Conservation (phyloP, 1,284 basidiomycete species). For the Heliocybe sulcata region DNA sequence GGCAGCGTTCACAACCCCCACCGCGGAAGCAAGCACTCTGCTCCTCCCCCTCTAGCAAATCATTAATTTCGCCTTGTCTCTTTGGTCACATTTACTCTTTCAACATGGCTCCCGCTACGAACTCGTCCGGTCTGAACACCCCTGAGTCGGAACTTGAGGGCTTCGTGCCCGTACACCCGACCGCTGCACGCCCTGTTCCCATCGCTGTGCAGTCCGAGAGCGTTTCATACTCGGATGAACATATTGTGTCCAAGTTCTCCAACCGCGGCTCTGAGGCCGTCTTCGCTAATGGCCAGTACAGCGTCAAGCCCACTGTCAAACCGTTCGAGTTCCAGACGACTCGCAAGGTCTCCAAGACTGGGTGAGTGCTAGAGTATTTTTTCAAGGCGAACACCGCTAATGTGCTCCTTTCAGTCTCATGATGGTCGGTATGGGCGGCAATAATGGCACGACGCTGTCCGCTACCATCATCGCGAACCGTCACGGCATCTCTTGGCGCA, state of each 20-base stretch:
- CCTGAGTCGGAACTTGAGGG: constrained; percentile 61
- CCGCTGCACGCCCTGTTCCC: constrained; percentile 69
- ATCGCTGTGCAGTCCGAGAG: constrained; percentile 84
- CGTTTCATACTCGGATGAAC: constrained; percentile 74
- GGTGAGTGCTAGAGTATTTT: constrained; percentile 45
- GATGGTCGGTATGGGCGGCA: constrained; percentile 96
- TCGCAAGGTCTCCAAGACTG: constrained; percentile 86
- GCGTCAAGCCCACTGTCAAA: constrained; percentile 71
- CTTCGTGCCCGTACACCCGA: constrained; percentile 73
- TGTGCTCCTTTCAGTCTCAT: constrained; percentile 63
- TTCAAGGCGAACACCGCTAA: constrained; percentile 9
- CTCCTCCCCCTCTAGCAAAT: constrained; percentile 49
- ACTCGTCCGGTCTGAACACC: constrained; percentile 57
- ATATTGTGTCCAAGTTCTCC: constrained; percentile 79
- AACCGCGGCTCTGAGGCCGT: constrained; percentile 80
- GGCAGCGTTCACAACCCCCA: constrained; percentile 73
- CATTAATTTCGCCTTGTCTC: constrained; percentile 32
- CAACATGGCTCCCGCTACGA: constrained; percentile 45
- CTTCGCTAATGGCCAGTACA: constrained; percentile 64
- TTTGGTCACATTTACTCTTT: constrained; percentile 11
- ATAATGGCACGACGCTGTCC: constrained; percentile 94
- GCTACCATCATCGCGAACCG: constrained; percentile 96
- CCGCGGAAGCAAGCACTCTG: constrained; percentile 69
- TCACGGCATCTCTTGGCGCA: constrained; percentile 93
- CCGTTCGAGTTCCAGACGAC: constrained; percentile 90